phyloP scores from a whole-genome alignment of 495 filamentous ascomycete species.

The Lepidopterella palustris region DNA sequence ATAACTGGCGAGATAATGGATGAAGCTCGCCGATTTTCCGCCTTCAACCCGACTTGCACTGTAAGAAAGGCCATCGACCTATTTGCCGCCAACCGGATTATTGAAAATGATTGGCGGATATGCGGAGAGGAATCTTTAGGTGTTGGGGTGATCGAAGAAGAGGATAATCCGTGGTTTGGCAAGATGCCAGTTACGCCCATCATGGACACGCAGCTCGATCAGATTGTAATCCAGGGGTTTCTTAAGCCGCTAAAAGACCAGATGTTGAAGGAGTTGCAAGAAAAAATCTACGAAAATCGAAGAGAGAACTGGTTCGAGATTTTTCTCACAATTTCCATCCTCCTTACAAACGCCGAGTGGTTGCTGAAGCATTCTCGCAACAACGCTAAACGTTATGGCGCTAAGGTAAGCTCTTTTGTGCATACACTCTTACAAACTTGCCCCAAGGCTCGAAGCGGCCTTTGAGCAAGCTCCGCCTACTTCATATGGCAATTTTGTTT shows the following conservation, averaged over 20 bases:
- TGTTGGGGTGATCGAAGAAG: constrained; percentile 2
- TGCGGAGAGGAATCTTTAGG: constrained; percentile 3
- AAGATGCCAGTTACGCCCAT: constrained; percentile 12
- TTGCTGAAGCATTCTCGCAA: constrained; percentile 12
- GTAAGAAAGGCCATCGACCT: constrained; percentile 7
- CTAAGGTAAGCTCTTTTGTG: constrained; percentile 3
- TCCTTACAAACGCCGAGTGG: constrained; percentile 11
- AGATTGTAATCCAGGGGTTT: constrained; percentile 14
- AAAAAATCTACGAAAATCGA: background rate
- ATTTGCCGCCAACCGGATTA: constrained; percentile 13
- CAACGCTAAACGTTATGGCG: constrained; percentile 12
- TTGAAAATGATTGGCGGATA: constrained; percentile 20
- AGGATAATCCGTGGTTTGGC: constrained; percentile 10
- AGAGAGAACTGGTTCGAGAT: constrained; percentile 13
- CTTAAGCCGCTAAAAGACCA: constrained; percentile 3
- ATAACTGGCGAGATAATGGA: constrained; percentile 7
- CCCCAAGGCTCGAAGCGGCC: too few species aligned
- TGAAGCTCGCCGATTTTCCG: constrained; percentile 8
- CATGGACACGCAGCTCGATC: constrained; percentile 19
- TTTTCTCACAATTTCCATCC: constrained; percentile 12
- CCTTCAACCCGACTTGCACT: constrained; percentile 8
- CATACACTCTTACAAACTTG: too few species aligned
- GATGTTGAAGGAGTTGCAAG: constrained; percentile 5
- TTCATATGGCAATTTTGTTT: too few species aligned
- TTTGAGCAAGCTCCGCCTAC: too few species aligned